phyloP scores from a whole-genome alignment of 495 filamentous ascomycete species.

The Massariosphaeria phaeospora region DNA sequence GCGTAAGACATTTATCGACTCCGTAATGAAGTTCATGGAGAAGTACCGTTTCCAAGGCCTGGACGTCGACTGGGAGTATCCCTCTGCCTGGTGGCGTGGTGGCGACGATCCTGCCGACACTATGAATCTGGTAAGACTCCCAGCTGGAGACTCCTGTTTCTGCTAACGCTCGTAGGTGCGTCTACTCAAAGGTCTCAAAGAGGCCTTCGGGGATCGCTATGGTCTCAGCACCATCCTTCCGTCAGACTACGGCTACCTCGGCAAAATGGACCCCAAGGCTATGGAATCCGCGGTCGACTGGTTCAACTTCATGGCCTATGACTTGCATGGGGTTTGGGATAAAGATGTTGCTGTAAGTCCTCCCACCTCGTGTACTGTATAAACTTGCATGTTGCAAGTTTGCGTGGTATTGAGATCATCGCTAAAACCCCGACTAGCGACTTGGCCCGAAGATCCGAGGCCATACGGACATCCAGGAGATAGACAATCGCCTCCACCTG shows the following conservation, averaged over 20 bases:
- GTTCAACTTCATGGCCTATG: slow-evolving; percentile 51
- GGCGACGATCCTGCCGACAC: slow-evolving; percentile 40
- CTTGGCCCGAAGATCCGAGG: slow-evolving; percentile 28
- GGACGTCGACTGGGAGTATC: slow-evolving; percentile 59
- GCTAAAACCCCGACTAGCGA: slow-evolving; percentile 7
- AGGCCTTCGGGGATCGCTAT: slow-evolving; percentile 36
- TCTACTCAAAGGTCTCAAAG: slow-evolving; percentile 45
- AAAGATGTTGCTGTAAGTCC: neutral
- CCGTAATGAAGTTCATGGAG: slow-evolving; percentile 43
- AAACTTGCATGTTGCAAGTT: too few relatives aligned
- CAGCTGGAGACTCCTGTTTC: neutral
- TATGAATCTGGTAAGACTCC: slow-evolving; percentile 39
- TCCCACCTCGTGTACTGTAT: too few relatives aligned
- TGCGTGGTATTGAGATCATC: neutral
- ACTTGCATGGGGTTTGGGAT: slow-evolving; percentile 43
- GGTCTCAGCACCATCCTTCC: slow-evolving; percentile 44
- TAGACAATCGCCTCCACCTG: slow-evolving; percentile 35
- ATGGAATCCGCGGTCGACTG: slow-evolving; percentile 46
- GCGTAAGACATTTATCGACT: slow-evolving; percentile 46
- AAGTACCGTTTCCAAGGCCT: slow-evolving; percentile 52
- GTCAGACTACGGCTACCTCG: slow-evolving; percentile 43
- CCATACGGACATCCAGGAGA: slow-evolving; percentile 44
- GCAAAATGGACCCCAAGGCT: slow-evolving; percentile 42
- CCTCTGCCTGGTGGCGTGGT: slow-evolving; percentile 39
- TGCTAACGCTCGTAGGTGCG: neutral